Conservation (phyloP, 164 flowering plant species). For the Liquidambar formosana region DNA sequence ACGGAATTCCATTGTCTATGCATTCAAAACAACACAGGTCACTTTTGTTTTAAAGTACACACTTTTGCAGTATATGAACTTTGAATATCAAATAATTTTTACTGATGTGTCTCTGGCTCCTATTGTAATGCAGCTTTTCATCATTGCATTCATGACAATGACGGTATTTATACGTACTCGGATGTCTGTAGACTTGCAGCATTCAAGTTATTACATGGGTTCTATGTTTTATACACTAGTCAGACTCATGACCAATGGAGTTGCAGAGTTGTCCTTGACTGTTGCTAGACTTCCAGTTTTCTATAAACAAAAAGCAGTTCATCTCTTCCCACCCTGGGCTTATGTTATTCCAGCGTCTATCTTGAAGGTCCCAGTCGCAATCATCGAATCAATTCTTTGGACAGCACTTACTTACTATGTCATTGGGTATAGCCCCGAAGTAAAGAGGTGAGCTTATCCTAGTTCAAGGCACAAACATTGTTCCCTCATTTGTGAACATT, state of each 20-base stretch:
- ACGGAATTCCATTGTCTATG: conserved; percentile 49
- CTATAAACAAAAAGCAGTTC: conserved; percentile 47
- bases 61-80: not conserved
- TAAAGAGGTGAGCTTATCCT: conserved; percentile 30
- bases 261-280: conserved; percentile 51
- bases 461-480: not conserved
- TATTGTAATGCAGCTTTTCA: conserved; percentile 31
- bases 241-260: conserved; percentile 47
- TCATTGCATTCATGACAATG: conserved; percentile 48
- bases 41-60: not conserved
- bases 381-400: conserved; percentile 50
- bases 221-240: conserved; percentile 43
- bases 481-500: no score
- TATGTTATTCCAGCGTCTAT: conserved; percentile 51
- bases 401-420: conserved; percentile 53
- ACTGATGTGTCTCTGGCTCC: not conserved
- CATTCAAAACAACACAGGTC: conserved; percentile 53
- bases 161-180: conserved; percentile 50
- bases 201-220: conserved; percentile 41
- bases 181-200: conserved; percentile 30
- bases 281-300: conserved; percentile 49
- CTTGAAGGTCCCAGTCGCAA: conserved; percentile 47
- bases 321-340: conserved; percentile 61
- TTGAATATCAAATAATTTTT: not conserved
- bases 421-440: conserved; percentile 56